Base-by-base conservation (phyloP, 176 grass and related monocot species). In the Saccharum officinarum region DNA sequence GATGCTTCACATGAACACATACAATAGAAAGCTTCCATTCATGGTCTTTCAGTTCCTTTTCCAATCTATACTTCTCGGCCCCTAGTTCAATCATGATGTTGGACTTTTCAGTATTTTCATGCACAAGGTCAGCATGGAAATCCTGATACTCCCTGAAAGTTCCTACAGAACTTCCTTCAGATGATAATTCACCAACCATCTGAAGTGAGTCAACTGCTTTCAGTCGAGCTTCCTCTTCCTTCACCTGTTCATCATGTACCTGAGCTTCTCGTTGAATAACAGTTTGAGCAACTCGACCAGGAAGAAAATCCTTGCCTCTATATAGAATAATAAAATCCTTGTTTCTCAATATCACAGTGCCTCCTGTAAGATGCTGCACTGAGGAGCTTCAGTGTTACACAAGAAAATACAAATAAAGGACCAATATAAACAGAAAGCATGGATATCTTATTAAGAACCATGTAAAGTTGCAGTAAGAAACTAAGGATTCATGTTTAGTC, bases 221-320 rank as follows among this genome's bases (percentile, higher is more conserved):
- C 71, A 82, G 40, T 86, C 93, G 91, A 11, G 93, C 91, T 82
- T 92, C 91, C 77, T 98, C 97, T 91, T 98, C 97, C 80, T 88
- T 89, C 57, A 79, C 67, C 31, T 95, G 97, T 80, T 89, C 76
- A 55, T 80, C 88, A 82, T 88, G 41, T 55, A 98, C 78, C 80
- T 82, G 54, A 38, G 85, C 80, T 69, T 98, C 93, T 82, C 84
- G 86, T 71, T 88, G 52, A 85, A 86, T 84, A 82, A 96, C 80
- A 74, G 61, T 77, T 76, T 80, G 69, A 60, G 84, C 84, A 77
- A 98, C 88, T 62, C 83, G 83, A 87, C 78, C 63, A 18, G 97
- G 88, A 70, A 98, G 88, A 85, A 98, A 96, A 91, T 96, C 97
- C 68, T 98, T 98, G 38, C 97, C 93, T 94, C 97, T 92, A 83